Conservation (phyloP, 345 rosid genomes). For the Balakata baccata region DNA sequence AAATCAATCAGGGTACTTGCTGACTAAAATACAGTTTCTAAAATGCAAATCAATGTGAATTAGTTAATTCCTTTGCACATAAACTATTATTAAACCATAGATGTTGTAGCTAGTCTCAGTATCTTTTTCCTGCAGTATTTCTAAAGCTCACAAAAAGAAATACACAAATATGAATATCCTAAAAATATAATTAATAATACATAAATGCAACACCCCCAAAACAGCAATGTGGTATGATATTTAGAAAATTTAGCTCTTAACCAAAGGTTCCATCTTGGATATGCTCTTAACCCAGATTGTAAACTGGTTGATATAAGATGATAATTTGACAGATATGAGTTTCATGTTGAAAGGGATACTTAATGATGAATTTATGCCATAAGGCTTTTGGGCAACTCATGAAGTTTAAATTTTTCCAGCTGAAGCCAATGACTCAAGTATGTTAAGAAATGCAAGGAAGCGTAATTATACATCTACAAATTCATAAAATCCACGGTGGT, state of each 20-base stretch:
- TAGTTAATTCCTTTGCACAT: background rate
- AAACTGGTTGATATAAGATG: background rate
- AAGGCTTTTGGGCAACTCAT: background rate
- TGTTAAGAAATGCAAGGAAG: background rate
- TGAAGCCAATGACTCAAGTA: background rate
- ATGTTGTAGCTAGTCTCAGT: too few species aligned
- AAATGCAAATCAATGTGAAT: background rate
- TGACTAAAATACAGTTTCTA: background rate
- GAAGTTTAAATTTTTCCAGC: background rate
- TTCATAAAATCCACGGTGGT: background rate
- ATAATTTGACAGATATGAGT: background rate
- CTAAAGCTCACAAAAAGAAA: background rate
- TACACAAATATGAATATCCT: background rate
- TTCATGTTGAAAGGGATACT: background rate
- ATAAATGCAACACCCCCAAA: background rate
- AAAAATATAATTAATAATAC: background rate
- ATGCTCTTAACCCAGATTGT: background rate
- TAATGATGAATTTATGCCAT: background rate
- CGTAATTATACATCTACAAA: background rate
- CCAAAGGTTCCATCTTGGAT: background rate
- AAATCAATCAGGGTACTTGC: constrained; percentile 1
- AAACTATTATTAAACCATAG: background rate
- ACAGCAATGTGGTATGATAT: background rate
- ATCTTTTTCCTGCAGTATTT: background rate
- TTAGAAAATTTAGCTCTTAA: background rate